These are phyloP conservation scores for Cicer arietinum DNA, from an alignment of 306 rosid species.

Conservation along the genomic window DNA sequence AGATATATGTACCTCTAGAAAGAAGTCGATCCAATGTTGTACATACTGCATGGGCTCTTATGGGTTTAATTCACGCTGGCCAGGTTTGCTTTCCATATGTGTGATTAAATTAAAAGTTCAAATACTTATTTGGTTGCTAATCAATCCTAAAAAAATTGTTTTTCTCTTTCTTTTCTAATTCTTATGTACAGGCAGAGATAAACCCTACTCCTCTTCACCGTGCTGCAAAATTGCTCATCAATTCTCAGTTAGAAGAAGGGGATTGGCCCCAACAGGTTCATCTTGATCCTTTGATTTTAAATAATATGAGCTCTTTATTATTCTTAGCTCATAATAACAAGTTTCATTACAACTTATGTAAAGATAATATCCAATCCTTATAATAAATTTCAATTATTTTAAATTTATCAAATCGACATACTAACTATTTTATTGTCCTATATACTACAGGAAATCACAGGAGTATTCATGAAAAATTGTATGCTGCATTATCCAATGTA, in stretches of 20 bases:
- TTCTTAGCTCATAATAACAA: not conserved
- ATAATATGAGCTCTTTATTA: not conserved
- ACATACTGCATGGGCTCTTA: constrained; percentile 76
- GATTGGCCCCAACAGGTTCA: constrained; percentile 76
- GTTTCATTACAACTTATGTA: too few relatives aligned
- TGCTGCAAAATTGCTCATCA: constrained; percentile 62
- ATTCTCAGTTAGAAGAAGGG: constrained; percentile 65
- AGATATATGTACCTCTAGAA: constrained; percentile 62
- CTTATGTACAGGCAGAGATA: constrained; percentile 54
- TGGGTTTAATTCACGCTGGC: constrained; percentile 66
- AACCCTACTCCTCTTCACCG: constrained; percentile 66
- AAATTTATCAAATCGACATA: not conserved
- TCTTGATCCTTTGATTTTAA: not conserved
- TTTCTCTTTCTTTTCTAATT: not conserved
- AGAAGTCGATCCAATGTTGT: constrained; percentile 64
- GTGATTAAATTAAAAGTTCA: not conserved
- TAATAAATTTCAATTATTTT: too few relatives aligned
- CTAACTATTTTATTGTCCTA: not conserved
- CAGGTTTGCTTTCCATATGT: constrained; percentile 47
- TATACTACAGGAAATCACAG: constrained; percentile 54
- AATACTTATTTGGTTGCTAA: not conserved
- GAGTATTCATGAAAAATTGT: constrained; percentile 65
- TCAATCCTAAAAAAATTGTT: not conserved
- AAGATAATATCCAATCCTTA: too few relatives aligned
- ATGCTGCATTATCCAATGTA: constrained; percentile 74